A percentile compares a stretch with the other conserved stretches of the same genome.
Evolutionary conservation across 2,329 filamentous ascomycete species (phyloP).

Genomic region (Penicillium sp.): DNA sequence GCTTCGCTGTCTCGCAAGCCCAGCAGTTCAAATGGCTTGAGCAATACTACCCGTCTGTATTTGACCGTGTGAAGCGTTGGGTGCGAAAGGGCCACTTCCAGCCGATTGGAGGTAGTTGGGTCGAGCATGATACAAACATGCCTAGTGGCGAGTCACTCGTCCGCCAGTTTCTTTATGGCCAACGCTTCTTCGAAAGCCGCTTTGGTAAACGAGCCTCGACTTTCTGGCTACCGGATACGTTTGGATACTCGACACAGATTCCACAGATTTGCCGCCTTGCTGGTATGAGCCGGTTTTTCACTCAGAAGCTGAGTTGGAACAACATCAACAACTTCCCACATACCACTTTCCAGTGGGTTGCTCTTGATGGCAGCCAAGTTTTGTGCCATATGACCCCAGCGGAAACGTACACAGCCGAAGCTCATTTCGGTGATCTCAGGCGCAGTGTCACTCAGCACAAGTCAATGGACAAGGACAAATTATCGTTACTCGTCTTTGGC

Average conservation of each 20-base stretch:
- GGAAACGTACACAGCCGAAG: slow-evolving; percentile 93
- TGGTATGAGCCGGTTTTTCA: slow-evolving; percentile 97
- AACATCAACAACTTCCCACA: slow-evolving; percentile 99
- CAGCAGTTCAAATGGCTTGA: slow-evolving; percentile 99
- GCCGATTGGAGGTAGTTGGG: slow-evolving; percentile 96
- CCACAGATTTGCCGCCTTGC: slow-evolving; percentile 90
- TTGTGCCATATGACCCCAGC: slow-evolving; percentile 96
- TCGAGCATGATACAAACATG: slow-evolving; percentile 98
- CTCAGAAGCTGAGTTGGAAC: slow-evolving; percentile 99
- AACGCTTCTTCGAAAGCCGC: slow-evolving; percentile 89
- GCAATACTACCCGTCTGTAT: slow-evolving; percentile 81
- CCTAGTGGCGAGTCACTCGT: slow-evolving; percentile 93
- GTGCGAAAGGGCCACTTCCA: slow-evolving; percentile 90
- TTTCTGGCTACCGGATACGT: slow-evolving; percentile 98
- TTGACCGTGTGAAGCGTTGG: slow-evolving; percentile 87
- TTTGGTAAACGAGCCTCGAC: slow-evolving; percentile 88
- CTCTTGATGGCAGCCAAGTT: slow-evolving; percentile 92
- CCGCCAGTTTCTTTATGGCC: slow-evolving; percentile 92
- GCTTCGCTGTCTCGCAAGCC: slow-evolving; percentile 89
- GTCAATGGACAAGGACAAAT: slow-evolving; percentile 89
- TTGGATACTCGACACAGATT: slow-evolving; percentile 93
- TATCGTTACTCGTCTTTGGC: slow-evolving; percentile 88
- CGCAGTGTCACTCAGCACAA: slow-evolving; percentile 91
- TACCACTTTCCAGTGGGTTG: slow-evolving; percentile 98
- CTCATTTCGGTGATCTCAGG: slow-evolving; percentile 91